Evolutionary conservation across 2,329 filamentous ascomycete genomes (phyloP).

Genomic region (Botrytis fragariae): DNA sequence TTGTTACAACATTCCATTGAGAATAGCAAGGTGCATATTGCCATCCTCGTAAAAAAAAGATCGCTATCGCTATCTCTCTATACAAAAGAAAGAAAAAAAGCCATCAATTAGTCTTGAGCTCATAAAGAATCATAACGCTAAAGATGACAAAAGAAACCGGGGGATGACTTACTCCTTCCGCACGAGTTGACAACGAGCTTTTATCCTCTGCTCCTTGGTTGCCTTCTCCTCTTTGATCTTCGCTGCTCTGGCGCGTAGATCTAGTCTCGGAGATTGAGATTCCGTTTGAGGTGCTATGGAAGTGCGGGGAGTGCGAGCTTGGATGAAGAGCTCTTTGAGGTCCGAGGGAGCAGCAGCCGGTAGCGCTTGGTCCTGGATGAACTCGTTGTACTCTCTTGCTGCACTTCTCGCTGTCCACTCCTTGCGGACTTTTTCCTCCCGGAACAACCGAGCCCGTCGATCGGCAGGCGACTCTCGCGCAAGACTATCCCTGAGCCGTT

Average conservation of each 20-base stretch:
- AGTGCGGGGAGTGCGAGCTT: accelerated
- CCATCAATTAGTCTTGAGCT: not conserved
- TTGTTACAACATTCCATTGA: not conserved
- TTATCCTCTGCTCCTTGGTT: not conserved
- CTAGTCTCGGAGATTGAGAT: accelerated
- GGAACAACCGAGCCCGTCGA: not conserved
- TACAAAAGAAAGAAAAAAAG: not conserved
- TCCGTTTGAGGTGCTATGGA: accelerated
- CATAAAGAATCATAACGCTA: not conserved
- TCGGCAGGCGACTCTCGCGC: not conserved
- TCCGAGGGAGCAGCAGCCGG: not conserved
- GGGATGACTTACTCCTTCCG: not conserved
- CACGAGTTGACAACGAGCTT: not conserved
- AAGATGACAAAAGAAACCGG: not conserved
- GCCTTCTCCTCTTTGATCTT: not conserved
- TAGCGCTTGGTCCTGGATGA: not conserved
- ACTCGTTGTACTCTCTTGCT: not conserved
- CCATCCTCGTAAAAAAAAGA: not conserved
- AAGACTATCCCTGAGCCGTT: not conserved
- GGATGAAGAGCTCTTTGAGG: not conserved
- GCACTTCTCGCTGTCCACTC: not conserved
- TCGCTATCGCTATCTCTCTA: not conserved
- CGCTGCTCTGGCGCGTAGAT: not conserved
- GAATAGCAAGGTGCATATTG: not conserved
- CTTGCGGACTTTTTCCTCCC: not conserved